Percentiles rank a stretch among this genome's conserved stretches.
These are phyloP conservation scores for Chytriomyces hyalinus DNA, from an alignment of 192 early-diverging fungal species.

Conservation along the genomic window DNA sequence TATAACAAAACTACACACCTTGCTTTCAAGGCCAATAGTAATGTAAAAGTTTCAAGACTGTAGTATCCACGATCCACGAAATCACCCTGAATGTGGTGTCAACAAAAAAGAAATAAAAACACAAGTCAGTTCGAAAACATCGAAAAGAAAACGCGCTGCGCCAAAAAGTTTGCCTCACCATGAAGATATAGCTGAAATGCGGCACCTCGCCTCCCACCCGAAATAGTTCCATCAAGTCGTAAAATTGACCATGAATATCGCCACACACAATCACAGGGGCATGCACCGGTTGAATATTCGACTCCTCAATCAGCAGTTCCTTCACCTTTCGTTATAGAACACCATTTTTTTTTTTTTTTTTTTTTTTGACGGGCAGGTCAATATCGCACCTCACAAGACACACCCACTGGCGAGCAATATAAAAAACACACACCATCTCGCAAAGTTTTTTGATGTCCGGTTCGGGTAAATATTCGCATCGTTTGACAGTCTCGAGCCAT, in stretches of 20 bases:
- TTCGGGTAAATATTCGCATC: slow-evolving; percentile 94
- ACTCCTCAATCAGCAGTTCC: slow-evolving; percentile 97
- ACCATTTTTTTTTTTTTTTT: not conserved
- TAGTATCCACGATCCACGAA: slow-evolving; percentile 99
- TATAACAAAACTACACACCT: slow-evolving; percentile 56
- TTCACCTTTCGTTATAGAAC: slow-evolving; percentile 71
- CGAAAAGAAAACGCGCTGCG: not conserved
- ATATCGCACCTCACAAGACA: not conserved
- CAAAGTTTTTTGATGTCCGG: slow-evolving; percentile 96
- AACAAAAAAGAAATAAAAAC: slow-evolving; percentile 26
- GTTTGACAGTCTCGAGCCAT: slow-evolving; percentile 90
- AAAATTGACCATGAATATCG: slow-evolving; percentile 98
- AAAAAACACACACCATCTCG: slow-evolving; percentile 76
- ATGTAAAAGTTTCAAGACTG: slow-evolving; percentile 93
- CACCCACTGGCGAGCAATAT: not conserved
- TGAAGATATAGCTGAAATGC: slow-evolving; percentile 95
- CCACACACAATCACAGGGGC: slow-evolving; percentile 93
- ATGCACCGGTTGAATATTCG: slow-evolving; percentile 97
- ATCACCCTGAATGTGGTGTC: slow-evolving; percentile 74
- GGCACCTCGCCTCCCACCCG: slow-evolving; percentile 93
- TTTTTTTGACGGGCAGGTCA: not conserved
- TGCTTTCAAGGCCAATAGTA: slow-evolving; percentile 92
- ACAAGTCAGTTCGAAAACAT: not conserved
- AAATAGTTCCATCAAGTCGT: slow-evolving; percentile 95
- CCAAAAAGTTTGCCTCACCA: slow-evolving; percentile 61